Evolutionary conservation across 495 filamentous ascomycete species (phyloP), one percentile per base, ranked within the genome.

Genomic region (Thozetella sp.): DNA sequence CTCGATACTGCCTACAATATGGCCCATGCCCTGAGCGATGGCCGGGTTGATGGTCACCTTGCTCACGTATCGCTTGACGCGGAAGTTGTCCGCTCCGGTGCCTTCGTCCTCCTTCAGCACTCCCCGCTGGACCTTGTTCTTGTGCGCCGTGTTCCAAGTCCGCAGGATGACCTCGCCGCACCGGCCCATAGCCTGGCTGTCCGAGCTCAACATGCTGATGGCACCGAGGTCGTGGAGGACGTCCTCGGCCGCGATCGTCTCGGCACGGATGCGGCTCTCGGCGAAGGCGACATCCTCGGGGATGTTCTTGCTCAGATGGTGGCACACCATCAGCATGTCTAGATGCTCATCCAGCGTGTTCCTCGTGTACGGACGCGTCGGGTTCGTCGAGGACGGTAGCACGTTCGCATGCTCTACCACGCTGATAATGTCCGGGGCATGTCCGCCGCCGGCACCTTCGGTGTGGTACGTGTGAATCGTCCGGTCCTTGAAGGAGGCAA

Each of bases 251-350:
- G 93, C 95, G 69, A 99, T 99, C 50, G 95, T 99, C 76, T 99
- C 93, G 52, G 92, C 90, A 25, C 95, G 87, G 71, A 99, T 99
- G 20, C 95, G 92, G 52, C 88, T 92, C 75, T 99, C 95, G 43
- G 95, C 95, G 65, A 99, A 99, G 1, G 93, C 92, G 17, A 98
- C 90, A 71, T 99, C 95, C 72, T 99, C 95, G 56, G 93, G 91
- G 58, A 97, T 97, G 68, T 96, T 87, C 74, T 90, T 92, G 51
- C 86, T 90, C 20, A 98, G 76, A 69, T 99, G 96, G 69, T 99
- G 95, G 83, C 95, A 99, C 24, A 96, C 92, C 95, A 98, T 98
- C 30, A 99, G 74, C 95, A 99, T 99, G 73, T 98, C 95, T 1
- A 97, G 85, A 75, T 99, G 95, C 76, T 99, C 95, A 61, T 97